Evolutionary conservation across 805 yeast species (phyloP), one percentile per base, ranked within the genome.

Genomic region (Nakazawaea ishiwadae): DNA sequence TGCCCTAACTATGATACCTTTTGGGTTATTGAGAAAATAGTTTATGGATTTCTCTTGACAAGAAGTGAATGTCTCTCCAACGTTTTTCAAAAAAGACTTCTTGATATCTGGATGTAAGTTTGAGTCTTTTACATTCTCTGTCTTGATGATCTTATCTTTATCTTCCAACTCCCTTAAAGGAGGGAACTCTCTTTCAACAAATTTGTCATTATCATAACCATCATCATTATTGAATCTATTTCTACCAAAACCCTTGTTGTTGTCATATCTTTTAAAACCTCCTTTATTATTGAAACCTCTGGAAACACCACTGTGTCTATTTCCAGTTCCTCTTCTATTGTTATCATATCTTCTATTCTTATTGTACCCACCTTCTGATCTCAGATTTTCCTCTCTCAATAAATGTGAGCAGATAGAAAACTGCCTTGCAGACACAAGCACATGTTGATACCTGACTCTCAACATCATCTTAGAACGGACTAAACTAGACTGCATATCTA

Each of bases 1-100:
- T 20, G 97, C 96, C 53, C 95, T 73, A 29, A 88, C 89, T 17
- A 89, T 87, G 32, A 87, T 68, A 49, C 91, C 90, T 24, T 66
- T 63, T 14, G 68, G 59, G n/a, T 71, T 65, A 30, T 68, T 65
- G 12, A 65, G 53, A 30, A 84, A 62, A 17, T 85, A 83, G 36
- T 70, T 65, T 34, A 84, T 69, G 10, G 89, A 68, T 49, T 71
- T 66, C 44, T 75, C 73, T 58, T 85, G 95, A 21, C 84, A 91
- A 3, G 80, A 75, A 1, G 93, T 84, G 50, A 85, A 67, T 10
- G 68, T 65, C 5, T 59, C 59, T 2, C 77, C 74, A 45, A 75
- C 63, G 14, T 59, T 54, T 4, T 53, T 51, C 16, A 73, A 53
- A 39, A 63, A 63, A 3, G 58, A 55, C 3, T 39, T 33, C 41